Conservation (phyloP, 2,329 filamentous ascomycete species). For the Fusarium udum region DNA sequence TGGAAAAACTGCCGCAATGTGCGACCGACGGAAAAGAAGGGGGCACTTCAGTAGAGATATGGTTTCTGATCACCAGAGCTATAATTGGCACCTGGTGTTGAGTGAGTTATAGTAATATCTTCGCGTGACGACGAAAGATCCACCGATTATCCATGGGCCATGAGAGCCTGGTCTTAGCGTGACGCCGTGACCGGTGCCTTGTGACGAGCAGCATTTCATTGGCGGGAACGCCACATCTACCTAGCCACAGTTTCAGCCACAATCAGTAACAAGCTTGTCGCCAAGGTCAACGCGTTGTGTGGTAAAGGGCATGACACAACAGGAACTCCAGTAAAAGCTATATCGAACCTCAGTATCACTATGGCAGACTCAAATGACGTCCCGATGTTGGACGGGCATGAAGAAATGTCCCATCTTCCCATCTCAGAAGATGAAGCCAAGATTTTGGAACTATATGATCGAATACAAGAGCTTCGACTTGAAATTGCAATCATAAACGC, state of each 20-base stretch:
- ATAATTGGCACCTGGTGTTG: constrained; percentile 16
- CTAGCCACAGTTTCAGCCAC: constrained; percentile 33
- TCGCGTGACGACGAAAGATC: constrained; percentile 43
- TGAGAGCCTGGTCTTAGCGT: constrained; percentile 44
- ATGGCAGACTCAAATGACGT: constrained; percentile 46
- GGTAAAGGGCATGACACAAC: neutral
- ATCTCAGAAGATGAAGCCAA: constrained; percentile 73
- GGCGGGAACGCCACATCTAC: constrained; percentile 25
- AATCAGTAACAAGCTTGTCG: neutral
- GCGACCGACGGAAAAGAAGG: constrained; percentile 32
- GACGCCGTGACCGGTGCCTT: constrained; percentile 48
- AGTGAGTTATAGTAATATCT: constrained; percentile 28
- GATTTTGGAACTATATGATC: constrained; percentile 75
- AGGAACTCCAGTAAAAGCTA: neutral
- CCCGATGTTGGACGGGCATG: constrained; percentile 38
- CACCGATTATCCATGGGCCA: constrained; percentile 26
- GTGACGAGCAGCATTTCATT: constrained; percentile 42
- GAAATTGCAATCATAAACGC: constrained; percentile 74
- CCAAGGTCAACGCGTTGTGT: constrained; percentile 15
- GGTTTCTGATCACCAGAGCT: constrained; percentile 17
- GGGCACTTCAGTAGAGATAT: constrained; percentile 23
- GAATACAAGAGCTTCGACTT: constrained; percentile 74
- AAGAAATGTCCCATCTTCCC: constrained; percentile 56
- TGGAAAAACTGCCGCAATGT: constrained; percentile 42
- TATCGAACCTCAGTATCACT: neutral